Conservation (phyloP, 2,329 filamentous ascomycete genomes). For the Alternaria tenuissima region DNA sequence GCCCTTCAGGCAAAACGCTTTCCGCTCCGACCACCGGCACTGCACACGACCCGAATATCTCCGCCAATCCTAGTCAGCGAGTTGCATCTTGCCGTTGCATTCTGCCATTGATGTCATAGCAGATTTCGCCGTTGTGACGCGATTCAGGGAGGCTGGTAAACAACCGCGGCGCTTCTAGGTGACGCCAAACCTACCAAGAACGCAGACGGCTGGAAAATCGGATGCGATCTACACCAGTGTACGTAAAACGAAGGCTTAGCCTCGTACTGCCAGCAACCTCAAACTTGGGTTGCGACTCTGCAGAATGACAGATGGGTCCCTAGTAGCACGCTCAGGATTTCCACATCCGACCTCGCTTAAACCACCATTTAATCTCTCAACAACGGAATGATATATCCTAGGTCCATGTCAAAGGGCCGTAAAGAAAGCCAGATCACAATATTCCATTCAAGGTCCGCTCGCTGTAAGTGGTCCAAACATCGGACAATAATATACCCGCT, state of each 20-base stretch:
- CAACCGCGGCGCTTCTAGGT: slow-evolving; percentile 18
- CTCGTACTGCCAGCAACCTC: slow-evolving; percentile 21
- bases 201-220: slow-evolving; percentile 15
- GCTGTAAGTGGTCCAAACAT: slow-evolving; percentile 8
- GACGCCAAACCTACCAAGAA: slow-evolving; percentile 25
- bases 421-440: neutral
- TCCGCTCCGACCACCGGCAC: slow-evolving; percentile 32
- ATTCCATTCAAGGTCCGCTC: slow-evolving; percentile 9
- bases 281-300: slow-evolving; percentile 27
- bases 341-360: slow-evolving; percentile 8
- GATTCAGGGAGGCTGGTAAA: slow-evolving; percentile 16
- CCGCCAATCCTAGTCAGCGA: slow-evolving; percentile 29
- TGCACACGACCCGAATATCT: slow-evolving; percentile 20
- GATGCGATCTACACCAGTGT: slow-evolving; percentile 24
- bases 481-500: neutral
- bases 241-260: slow-evolving; percentile 34
- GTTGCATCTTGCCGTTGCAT: slow-evolving; percentile 10
- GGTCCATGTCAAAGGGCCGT: slow-evolving; percentile 10
- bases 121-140: slow-evolving; percentile 16
- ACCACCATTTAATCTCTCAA: slow-evolving; percentile 17
- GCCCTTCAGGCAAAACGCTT: slow-evolving; percentile 34
- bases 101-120: slow-evolving; percentile 28
- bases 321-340: slow-evolving; percentile 7
- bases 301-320: slow-evolving; percentile 19
- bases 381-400: slow-evolving; percentile 12